These are phyloP conservation scores for Polygonum aviculare DNA, from an alignment of 148 eudicot species.

Conservation along the genomic window DNA sequence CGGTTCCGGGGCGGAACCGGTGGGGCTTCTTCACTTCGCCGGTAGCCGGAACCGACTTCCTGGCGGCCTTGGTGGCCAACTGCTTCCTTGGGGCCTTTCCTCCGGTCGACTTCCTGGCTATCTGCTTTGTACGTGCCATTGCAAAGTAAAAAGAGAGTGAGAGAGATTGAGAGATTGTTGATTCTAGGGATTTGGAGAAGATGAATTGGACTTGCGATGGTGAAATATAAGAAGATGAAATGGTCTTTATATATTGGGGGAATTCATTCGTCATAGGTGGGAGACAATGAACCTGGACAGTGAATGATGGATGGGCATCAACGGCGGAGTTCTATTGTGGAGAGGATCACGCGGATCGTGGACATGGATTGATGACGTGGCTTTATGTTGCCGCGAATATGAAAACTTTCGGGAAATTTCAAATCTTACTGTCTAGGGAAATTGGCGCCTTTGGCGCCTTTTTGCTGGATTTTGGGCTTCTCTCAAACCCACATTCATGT, in stretches of 20 bases:
- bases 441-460: too few relatives aligned
- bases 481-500: too few relatives aligned
- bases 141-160: neutral
- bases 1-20: conserved; percentile 3
- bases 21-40: conserved; percentile 12
- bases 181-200: neutral
- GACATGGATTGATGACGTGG: neutral
- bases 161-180: neutral
- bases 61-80: conserved; percentile 12
- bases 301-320: neutral
- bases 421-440: neutral
- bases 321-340: neutral
- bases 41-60: conserved; percentile 10
- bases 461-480: too few relatives aligned
- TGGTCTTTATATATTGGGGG: neutral
- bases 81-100: conserved; percentile 10
- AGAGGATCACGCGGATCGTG: neutral
- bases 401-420: neutral
- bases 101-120: neutral
- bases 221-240: neutral
- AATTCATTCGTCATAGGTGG: neutral
- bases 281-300: neutral
- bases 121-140: conserved; percentile 5
- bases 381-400: neutral
- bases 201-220: neutral